These are phyloP conservation scores for Aspergillus neoniger DNA, from an alignment of 2,329 filamentous ascomycete genomes.

Conservation along the genomic window DNA sequence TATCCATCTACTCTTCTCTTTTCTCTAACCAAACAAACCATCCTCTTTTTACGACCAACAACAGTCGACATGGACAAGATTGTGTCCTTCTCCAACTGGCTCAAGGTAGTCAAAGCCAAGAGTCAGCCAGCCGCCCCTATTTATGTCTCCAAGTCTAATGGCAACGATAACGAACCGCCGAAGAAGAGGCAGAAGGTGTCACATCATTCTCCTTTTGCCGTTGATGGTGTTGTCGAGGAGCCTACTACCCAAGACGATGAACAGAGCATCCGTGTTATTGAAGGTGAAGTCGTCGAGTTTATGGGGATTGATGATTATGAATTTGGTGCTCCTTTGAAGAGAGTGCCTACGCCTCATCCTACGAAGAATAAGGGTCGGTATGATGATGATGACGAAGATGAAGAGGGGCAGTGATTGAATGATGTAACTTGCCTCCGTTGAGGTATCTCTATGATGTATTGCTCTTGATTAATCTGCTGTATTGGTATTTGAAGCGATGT, in stretches of 20 bases:
- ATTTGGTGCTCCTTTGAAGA: background rate
- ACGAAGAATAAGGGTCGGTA: background rate
- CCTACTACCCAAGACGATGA: too few species aligned
- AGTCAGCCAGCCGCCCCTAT: background rate
- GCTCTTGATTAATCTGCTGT: too few species aligned
- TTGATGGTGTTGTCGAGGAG: too few species aligned
- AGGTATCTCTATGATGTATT: too few species aligned
- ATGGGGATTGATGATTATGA: background rate
- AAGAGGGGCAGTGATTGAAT: background rate
- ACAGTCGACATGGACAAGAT: background rate
- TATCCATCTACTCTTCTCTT: too few species aligned
- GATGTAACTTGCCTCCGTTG: background rate
- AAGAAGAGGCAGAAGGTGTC: too few species aligned
- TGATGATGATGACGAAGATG: background rate
- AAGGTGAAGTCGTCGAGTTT: background rate
- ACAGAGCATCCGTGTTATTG: background rate
- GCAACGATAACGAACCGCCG: too few species aligned
- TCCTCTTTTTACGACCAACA: background rate
- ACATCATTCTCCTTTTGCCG: too few species aligned
- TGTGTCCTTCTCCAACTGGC: background rate
- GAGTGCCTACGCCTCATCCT: background rate
- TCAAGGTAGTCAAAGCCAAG: background rate
- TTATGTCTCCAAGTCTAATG: too few species aligned
- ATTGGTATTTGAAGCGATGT: too few species aligned
- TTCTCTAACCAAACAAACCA: background rate